phyloP scores from a whole-genome alignment of 129 eudicot genomes.

The Artemisia annua region DNA sequence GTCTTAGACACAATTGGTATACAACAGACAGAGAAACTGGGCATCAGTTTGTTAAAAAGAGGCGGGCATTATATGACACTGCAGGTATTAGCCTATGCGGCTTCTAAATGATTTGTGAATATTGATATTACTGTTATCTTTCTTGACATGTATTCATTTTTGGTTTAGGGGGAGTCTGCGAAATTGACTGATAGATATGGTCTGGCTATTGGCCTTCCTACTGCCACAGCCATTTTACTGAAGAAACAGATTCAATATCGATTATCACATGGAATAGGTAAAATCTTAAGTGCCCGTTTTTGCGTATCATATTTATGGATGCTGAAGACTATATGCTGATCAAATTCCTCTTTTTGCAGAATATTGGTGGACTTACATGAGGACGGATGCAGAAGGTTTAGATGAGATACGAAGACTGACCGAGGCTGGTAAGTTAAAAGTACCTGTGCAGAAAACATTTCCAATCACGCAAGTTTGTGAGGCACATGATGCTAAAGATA shows the following conservation, averaged over 20 bases:
- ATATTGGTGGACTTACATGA: constrained; percentile 95
- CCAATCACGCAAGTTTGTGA: constrained; percentile 74
- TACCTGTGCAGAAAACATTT: constrained; percentile 80
- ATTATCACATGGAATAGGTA: constrained; percentile 95
- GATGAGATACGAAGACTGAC: constrained; percentile 65
- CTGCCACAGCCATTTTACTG: constrained; percentile 65
- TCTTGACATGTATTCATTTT: constrained; percentile 17
- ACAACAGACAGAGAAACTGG: constrained; percentile 78
- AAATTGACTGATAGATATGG: constrained; percentile 85
- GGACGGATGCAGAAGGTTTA: constrained; percentile 90
- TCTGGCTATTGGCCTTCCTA: constrained; percentile 74
- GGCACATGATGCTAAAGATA: constrained; percentile 93
- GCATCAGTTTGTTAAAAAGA: constrained; percentile 71
- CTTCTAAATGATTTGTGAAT: not conserved
- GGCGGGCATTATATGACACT: constrained; percentile 97
- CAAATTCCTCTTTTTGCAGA: constrained; percentile 37
- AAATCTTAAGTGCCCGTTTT: not conserved
- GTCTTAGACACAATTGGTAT: constrained; percentile 90
- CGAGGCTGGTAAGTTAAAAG: constrained; percentile 67
- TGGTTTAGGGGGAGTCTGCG: constrained; percentile 89
- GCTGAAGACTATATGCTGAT: not conserved
- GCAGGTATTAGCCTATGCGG: constrained; percentile 51
- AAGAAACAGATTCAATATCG: constrained; percentile 82
- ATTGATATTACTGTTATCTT: not conserved
- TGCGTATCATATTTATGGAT: not conserved